phyloP scores from a whole-genome alignment of 495 filamentous ascomycete genomes.

The Aspergillus cristatus region DNA sequence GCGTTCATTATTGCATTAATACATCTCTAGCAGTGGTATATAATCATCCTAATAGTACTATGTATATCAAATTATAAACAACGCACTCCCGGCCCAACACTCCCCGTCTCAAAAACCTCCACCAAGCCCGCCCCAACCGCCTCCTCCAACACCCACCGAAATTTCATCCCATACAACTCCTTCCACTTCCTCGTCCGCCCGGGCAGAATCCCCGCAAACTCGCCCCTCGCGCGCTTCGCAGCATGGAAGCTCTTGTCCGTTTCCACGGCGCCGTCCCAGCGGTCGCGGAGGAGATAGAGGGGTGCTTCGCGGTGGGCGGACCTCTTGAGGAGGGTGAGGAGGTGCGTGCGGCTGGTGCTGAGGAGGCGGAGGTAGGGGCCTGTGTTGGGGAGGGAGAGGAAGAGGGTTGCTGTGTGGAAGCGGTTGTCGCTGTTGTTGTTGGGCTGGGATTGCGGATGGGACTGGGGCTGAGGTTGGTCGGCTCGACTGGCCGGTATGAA shows the following conservation, averaged over 20 bases:
- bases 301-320: slow-evolving; percentile 51
- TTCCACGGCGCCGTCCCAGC: slow-evolving; percentile 71
- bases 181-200: slow-evolving; percentile 75
- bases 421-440: not conserved
- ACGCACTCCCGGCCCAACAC: slow-evolving; percentile 65
- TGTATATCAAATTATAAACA: slow-evolving; percentile 33
- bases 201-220: slow-evolving; percentile 60
- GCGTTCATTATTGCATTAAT: too few species aligned
- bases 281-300: slow-evolving; percentile 56
- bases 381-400: slow-evolving; percentile 62
- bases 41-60: too few species aligned
- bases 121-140: slow-evolving; percentile 70
- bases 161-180: slow-evolving; percentile 63
- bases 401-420: slow-evolving; percentile 34
- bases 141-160: slow-evolving; percentile 72
- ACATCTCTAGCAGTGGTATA: too few species aligned
- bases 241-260: slow-evolving; percentile 44
- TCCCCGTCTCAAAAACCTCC: slow-evolving; percentile 78
- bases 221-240: slow-evolving; percentile 57
- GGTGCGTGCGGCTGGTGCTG: slow-evolving; percentile 52
- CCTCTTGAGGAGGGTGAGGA: slow-evolving; percentile 57
- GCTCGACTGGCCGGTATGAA: slow-evolving; percentile 49
- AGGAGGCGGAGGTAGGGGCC: slow-evolving; percentile 69
- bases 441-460: not conserved
- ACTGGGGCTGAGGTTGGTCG: not conserved